Evolutionary conservation across 805 yeast species (phyloP).

Genomic region (Yamadazyma sp.): DNA sequence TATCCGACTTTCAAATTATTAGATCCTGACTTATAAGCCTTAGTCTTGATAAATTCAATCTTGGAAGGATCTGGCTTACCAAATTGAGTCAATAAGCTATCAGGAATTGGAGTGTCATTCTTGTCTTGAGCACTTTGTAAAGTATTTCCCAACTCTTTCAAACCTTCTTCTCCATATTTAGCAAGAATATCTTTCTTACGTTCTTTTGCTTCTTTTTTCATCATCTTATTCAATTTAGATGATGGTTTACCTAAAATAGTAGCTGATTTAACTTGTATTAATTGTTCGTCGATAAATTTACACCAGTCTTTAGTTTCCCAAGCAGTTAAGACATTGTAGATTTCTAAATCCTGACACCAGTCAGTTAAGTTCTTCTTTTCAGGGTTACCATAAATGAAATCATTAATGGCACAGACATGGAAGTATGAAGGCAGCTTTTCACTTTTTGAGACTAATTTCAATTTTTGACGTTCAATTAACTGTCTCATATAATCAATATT

Average conservation of each 20-base stretch:
- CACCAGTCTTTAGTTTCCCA: conserved; percentile 78
- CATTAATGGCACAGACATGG: conserved; percentile 66
- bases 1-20: conserved; percentile 35
- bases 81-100: conserved; percentile 56
- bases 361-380: conserved; percentile 56
- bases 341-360: conserved; percentile 55
- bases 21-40: conserved; percentile 58
- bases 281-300: conserved; percentile 45
- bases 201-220: conserved; percentile 50
- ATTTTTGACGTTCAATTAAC: conserved; percentile 60
- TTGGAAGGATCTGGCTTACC: conserved; percentile 71
- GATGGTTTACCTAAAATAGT: conserved; percentile 76
- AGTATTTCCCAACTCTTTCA: conserved; percentile 45
- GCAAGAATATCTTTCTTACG: conserved; percentile 48
- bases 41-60: conserved; percentile 68
- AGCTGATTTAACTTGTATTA: conserved; percentile 62
- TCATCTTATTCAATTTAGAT: conserved; percentile 46
- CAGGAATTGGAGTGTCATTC: conserved; percentile 80
- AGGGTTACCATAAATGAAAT: conserved; percentile 73
- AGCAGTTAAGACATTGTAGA: conserved; percentile 50
- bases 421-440: conserved; percentile 64
- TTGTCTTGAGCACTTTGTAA: conserved; percentile 60
- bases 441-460: conserved; percentile 56
- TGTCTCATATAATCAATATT: conserved; percentile 67
- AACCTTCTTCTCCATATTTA: conserved; percentile 58